These are phyloP conservation scores for Leishmania major DNA, from an alignment of 208 protist genomes.

Conservation along the genomic window DNA sequence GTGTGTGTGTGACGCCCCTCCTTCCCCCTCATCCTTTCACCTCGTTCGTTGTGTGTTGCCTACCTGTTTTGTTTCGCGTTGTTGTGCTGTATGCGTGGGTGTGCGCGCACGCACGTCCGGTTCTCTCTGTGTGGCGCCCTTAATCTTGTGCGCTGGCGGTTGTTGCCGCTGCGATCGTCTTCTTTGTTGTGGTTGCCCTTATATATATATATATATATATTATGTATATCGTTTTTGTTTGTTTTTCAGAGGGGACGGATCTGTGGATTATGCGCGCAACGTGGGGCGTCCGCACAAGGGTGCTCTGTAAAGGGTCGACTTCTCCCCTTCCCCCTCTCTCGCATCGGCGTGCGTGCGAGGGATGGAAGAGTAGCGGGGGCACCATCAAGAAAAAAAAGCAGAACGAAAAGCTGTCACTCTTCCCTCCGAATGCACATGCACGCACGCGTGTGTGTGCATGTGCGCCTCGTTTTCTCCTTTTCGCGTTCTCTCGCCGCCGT, in stretches of 20 bases:
- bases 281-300: background rate
- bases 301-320: background rate
- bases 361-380: too few relatives aligned
- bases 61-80: background rate
- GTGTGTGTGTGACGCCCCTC: background rate
- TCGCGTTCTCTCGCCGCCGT: too few relatives aligned
- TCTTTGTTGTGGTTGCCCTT: background rate
- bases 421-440: background rate
- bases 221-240: too few relatives aligned
- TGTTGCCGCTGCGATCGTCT: background rate
- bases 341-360: too few relatives aligned
- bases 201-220: too few relatives aligned
- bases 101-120: background rate
- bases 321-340: background rate
- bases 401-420: background rate
- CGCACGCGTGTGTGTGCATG: constrained; percentile 2
- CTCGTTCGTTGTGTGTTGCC: background rate
- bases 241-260: background rate
- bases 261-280: background rate
- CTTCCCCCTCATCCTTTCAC: background rate
- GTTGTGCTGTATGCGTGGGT: background rate
- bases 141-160: background rate
- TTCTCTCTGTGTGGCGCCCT: background rate
- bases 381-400: too few relatives aligned
- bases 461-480: too few relatives aligned